These are phyloP conservation scores for Termitomyces bulborhizus DNA, from an alignment of 768 basidiomycete species.

Conservation along the genomic window DNA sequence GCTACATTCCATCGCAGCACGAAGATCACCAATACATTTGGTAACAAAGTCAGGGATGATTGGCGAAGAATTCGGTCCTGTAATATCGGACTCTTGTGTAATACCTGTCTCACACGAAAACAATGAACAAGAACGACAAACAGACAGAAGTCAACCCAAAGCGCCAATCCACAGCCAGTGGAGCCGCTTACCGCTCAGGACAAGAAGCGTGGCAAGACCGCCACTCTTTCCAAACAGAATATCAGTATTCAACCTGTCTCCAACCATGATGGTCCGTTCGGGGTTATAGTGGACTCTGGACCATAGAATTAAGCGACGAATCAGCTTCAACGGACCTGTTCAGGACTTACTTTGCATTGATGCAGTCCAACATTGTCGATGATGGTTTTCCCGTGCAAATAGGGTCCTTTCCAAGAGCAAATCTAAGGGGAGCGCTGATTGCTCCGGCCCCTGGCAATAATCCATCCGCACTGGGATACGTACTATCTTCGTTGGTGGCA, in stretches of 20 bases:
- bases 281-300: slow-evolving; percentile 83
- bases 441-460: slow-evolving; percentile 84
- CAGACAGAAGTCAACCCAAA: background rate
- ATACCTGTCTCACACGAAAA: slow-evolving; percentile 49
- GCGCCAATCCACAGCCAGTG: background rate
- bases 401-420: slow-evolving; percentile 64
- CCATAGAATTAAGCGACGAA: background rate
- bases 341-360: slow-evolving; percentile 52
- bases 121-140: background rate
- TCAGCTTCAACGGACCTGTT: background rate
- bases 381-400: slow-evolving; percentile 88
- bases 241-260: slow-evolving; percentile 93
- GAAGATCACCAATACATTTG: slow-evolving; percentile 76
- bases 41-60: slow-evolving; percentile 82
- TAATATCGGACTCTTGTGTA: slow-evolving; percentile 66
- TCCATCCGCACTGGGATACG: slow-evolving; percentile 69
- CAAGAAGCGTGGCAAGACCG: slow-evolving; percentile 82
- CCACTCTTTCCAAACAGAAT: slow-evolving; percentile 89
- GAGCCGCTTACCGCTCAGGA: slow-evolving; percentile 68
- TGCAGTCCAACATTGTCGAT: slow-evolving; percentile 87
- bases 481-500: slow-evolving; percentile 89
- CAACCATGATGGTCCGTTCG: slow-evolving; percentile 86
- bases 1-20: slow-evolving; percentile 23
- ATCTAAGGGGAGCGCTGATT: slow-evolving; percentile 76
- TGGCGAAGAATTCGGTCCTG: slow-evolving; percentile 60